Evolutionary conservation across 805 yeast genomes (phyloP), one percentile per base, ranked within the genome.

Genomic region (Torulaspora indica): DNA sequence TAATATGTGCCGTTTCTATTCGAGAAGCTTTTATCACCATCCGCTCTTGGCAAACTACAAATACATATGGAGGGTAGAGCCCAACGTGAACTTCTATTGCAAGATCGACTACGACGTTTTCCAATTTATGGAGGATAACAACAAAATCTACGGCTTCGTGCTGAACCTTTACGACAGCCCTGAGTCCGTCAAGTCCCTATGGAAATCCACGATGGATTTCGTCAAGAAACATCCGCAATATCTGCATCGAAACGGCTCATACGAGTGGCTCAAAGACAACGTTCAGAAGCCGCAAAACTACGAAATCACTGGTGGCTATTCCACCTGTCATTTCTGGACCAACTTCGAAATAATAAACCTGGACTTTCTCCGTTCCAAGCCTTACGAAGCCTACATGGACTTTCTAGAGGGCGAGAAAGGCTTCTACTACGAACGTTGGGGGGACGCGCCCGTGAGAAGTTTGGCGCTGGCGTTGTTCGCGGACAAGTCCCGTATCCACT

Each of bases 401-500:
- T 67, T 71, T 55, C 66, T 88, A 31, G 95, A 87, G 45, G 48
- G 71, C 3, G 64, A 80, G 1, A 93, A 95, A 14, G 91, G 91
- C 3, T 87, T 87, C 57, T 88, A 85, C 62, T 88, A 88, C 56
- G 96, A 89, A 62, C 67, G 95, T 45, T 87, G 95, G 95, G 95
- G 95, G 2, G 96, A 87, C 68, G 95, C 95, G 0, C 95, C 95
- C 0, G 93, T 87, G 1, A 93, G 86, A 60, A 78, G 89, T 2
- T 57, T 88, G 35, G 95, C 91, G 0, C 64, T 86, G 28, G 77
- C 79, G 6, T 59, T 86, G 40, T 85, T 88, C 59, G 85, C 82
- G 6, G 88, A 83, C 54, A 81, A 77, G 53, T 61, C 69, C 7
- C 72, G 75, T 42, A 73, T 88, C 29, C 96, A 88, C 59, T 88